phyloP scores from a whole-genome alignment of 768 basidiomycete genomes.

The Cyathus striatus region DNA sequence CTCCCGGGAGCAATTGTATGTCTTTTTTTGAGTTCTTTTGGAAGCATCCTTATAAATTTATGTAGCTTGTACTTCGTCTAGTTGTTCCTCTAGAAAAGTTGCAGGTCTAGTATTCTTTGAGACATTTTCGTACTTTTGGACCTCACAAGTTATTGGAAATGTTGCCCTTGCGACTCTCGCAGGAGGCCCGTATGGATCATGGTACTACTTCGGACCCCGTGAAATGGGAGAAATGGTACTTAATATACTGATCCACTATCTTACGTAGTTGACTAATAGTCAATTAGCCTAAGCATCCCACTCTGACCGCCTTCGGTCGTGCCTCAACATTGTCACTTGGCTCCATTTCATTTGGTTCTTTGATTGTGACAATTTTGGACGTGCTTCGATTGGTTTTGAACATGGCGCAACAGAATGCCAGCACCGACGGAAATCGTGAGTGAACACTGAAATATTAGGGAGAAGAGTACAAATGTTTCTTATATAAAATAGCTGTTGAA shows the following conservation, averaged over 20 bases:
- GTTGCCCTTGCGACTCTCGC: slow-evolving; percentile 76
- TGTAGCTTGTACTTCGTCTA: slow-evolving; percentile 40
- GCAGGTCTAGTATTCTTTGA: slow-evolving; percentile 75
- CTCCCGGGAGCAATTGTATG: slow-evolving; percentile 69
- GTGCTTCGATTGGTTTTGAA: slow-evolving; percentile 58
- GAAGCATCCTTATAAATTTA: slow-evolving; percentile 3
- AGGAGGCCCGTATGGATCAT: slow-evolving; percentile 71
- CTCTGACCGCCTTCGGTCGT: slow-evolving; percentile 62
- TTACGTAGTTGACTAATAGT: background rate
- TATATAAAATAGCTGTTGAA: slow-evolving; percentile 47
- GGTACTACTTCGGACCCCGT: slow-evolving; percentile 84
- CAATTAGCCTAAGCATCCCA: slow-evolving; percentile 62
- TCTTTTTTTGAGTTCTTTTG: slow-evolving; percentile 3
- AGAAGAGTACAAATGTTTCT: background rate
- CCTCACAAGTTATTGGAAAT: slow-evolving; percentile 76
- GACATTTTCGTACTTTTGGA: slow-evolving; percentile 84
- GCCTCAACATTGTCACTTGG: slow-evolving; percentile 78
- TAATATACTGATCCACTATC: slow-evolving; percentile 4
- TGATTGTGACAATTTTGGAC: slow-evolving; percentile 80
- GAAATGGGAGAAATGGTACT: slow-evolving; percentile 59
- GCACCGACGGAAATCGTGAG: slow-evolving; percentile 63
- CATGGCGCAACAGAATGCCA: slow-evolving; percentile 52
- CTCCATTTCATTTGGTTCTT: slow-evolving; percentile 79
- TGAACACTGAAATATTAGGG: slow-evolving; percentile 3
- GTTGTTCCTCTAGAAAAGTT: slow-evolving; percentile 71